These are phyloP conservation scores for Antarctomyces pellizariae DNA, from an alignment of 495 filamentous ascomycete genomes.

Conservation along the genomic window DNA sequence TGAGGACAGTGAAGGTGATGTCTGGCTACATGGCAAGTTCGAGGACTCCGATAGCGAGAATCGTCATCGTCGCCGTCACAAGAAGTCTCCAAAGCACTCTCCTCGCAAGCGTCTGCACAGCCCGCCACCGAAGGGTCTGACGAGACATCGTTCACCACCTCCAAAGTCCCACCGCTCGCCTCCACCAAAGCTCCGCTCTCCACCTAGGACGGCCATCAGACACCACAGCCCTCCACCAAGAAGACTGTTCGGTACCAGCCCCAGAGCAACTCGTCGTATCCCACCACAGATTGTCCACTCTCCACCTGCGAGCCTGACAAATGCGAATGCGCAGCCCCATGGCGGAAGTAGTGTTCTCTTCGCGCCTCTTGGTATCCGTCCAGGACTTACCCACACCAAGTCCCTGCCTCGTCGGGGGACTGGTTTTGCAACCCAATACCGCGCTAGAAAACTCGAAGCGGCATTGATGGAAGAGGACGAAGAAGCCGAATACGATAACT, in stretches of 20 bases:
- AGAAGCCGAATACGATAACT: constrained; percentile 11
- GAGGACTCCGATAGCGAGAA: constrained; percentile 22
- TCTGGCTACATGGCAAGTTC: constrained; percentile 33
- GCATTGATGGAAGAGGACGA: too few relatives aligned
- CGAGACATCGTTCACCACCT: constrained; percentile 22
- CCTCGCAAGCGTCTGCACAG: constrained; percentile 26
- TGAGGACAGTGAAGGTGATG: constrained; percentile 30
- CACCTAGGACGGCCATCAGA: too few relatives aligned
- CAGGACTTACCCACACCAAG: constrained; percentile 43
- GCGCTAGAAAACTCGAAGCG: constrained; percentile 8
- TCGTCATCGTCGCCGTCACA: constrained; percentile 18
- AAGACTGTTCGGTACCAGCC: too few relatives aligned
- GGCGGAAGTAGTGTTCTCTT: too few relatives aligned
- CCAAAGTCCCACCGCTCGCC: constrained; percentile 23
- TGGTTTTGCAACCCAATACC: constrained; percentile 34
- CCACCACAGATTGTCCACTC: too few relatives aligned
- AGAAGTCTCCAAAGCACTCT: constrained; percentile 15
- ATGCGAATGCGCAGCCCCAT: too few relatives aligned
- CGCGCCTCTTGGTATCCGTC: constrained; percentile 37
- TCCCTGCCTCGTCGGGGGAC: constrained; percentile 54
- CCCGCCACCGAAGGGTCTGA: constrained; percentile 17
- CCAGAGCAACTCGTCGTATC: too few relatives aligned
- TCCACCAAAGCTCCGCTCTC: constrained; percentile 22
- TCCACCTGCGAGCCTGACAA: constrained; percentile 19
- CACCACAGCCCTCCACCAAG: too few relatives aligned